Conservation (phyloP, 768 basidiomycete species). For the Hydnomerulius pinastri region DNA sequence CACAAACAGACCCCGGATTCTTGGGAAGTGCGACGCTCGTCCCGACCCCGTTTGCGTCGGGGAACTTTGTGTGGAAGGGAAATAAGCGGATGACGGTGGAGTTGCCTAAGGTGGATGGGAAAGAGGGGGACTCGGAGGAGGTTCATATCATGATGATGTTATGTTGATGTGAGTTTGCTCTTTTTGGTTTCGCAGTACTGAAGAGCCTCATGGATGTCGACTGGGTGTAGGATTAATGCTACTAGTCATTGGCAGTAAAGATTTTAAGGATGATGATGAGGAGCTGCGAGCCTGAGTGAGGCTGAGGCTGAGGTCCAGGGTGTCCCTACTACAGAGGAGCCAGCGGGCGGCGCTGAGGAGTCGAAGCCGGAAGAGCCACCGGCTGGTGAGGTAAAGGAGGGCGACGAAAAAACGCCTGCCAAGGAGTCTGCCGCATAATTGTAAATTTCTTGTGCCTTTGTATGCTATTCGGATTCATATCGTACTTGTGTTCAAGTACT, state of each 20-base stretch:
- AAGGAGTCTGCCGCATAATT: conserved; percentile 19
- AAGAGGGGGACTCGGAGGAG: conserved; percentile 57
- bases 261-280: conserved; percentile 40
- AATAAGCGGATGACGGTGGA: conserved; percentile 67
- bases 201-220: neutral
- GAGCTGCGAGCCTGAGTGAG: conserved; percentile 37
- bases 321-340: conserved; percentile 30
- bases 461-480: conserved; percentile 7
- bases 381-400: conserved; percentile 22
- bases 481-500: too few relatives aligned
- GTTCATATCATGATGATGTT: too few relatives aligned
- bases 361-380: conserved; percentile 27
- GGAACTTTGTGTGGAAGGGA: conserved; percentile 87
- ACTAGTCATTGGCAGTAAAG: conserved; percentile 74
- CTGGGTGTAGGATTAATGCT: conserved; percentile 68
- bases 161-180: conserved; percentile 65
- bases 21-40: conserved; percentile 57
- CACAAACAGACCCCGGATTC: conserved; percentile 57
- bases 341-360: conserved; percentile 23
- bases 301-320: conserved; percentile 21
- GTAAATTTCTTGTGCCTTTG: neutral
- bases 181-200: neutral
- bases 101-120: conserved; percentile 49
- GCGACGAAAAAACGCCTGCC: conserved; percentile 20
- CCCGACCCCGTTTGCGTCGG: conserved; percentile 66